Percentiles rank a stretch among this genome's conserved stretches.
Evolutionary conservation across 371 early-diverging fungal genomes (phyloP).

Genomic region (Neoconidiobolus thromboides): DNA sequence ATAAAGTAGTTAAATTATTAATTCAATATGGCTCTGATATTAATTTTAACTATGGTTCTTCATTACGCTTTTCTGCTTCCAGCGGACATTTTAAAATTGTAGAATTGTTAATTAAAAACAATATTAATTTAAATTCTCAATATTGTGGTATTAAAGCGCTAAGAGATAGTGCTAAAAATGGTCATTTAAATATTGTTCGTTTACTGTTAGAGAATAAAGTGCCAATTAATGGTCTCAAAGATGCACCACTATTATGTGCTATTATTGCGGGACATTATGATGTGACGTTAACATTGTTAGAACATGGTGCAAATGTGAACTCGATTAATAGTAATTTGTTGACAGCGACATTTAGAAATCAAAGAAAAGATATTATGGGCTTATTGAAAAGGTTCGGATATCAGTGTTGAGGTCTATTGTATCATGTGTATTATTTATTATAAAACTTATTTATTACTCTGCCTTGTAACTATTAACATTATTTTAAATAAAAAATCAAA

Average conservation of each 20-base stretch:
- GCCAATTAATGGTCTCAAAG: not conserved
- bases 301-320: not conserved
- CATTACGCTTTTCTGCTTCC: constrained; percentile 21
- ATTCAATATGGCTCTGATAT: constrained; percentile 30
- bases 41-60: constrained; percentile 35
- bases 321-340: no score
- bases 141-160: not conserved
- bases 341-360: no score
- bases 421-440: no score
- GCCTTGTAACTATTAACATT: no score
- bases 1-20: constrained; percentile 23
- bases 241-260: not conserved
- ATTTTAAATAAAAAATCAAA: no score
- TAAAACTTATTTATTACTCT: no score
- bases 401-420: no score
- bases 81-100: constrained; percentile 27
- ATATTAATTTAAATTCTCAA: constrained; percentile 8
- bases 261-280: not conserved
- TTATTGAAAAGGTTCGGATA: no score
- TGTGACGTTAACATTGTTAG: not conserved
- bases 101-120: constrained; percentile 18
- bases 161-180: not conserved
- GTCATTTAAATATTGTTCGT: not conserved
- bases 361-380: no score
- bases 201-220: not conserved